Evolutionary conservation across 2,329 filamentous ascomycete species (phyloP), one percentile per base, ranked within the genome.

Genomic region (Penicillium brasilianum): DNA sequence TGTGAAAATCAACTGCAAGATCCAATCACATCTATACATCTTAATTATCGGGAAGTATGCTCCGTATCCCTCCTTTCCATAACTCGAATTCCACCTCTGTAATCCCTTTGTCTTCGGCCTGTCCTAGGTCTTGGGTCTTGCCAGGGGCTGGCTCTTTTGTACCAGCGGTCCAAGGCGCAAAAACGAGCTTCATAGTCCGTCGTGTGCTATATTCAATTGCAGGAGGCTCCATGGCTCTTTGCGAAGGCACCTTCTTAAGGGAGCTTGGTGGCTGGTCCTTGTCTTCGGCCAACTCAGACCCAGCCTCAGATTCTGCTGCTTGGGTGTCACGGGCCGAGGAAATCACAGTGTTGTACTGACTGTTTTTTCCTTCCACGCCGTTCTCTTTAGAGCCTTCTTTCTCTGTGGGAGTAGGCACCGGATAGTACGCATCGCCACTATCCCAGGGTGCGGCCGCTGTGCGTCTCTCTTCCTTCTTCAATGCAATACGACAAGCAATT

Each of bases 131-230:
- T 28, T 85, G 86, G 8, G 79, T 80, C 1, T 78, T 71, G 56
- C 83, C 64, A 2, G 39, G 2, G 20, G 3, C 25, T 11, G 83
- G 80, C 55, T 82, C 74, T 16, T 85, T 80, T 63, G 81, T 81
- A 1, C 83, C 83, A 2, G 80, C 77, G 4, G 85, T 85, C 85
- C 96, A 95, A 1, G 91, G 86, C 52, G 92, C 90, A 80, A 97
- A 98, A 0, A 96, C 94, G 9, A 98, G 86, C 76, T 93, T 96
- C 83, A 96, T 88, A 82, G 87, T 92, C 60, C 94, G 82, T 65
- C 85, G 84, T 87, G 90, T 73, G 43, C 62, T 59, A 16, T 58
- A 56, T 11, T 66, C 51, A 25, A 22, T 61, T 57, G 3, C 18
- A n/a, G 51, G 46, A 9, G 57, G 22, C 20, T 36, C 39, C 13